phyloP scores from a whole-genome alignment of 495 filamentous ascomycete genomes.

The Mytilinidion resinicola region DNA sequence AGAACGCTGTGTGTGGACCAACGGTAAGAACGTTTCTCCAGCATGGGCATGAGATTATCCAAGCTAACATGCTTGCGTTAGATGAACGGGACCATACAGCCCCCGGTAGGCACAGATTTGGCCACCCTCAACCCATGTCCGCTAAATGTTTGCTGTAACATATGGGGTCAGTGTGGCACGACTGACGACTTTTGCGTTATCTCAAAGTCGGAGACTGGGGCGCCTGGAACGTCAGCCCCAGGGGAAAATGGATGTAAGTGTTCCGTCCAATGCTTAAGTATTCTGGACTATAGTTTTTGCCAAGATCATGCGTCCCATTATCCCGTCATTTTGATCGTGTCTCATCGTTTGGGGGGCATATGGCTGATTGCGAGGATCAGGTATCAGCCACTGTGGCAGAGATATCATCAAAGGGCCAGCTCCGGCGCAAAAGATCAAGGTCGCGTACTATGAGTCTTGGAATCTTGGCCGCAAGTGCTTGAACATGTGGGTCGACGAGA shows the following conservation, averaged over 20 bases:
- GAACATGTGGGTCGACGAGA: constrained; percentile 5
- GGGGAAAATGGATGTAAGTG: constrained; percentile 44
- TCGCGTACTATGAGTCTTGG: constrained; percentile 15
- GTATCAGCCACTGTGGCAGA: neutral
- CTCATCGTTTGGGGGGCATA: too few species aligned
- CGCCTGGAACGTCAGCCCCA: constrained; percentile 35
- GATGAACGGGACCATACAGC: constrained; percentile 32
- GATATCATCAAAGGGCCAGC: neutral
- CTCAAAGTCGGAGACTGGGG: constrained; percentile 24
- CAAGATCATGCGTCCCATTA: too few species aligned
- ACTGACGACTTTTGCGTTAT: constrained; percentile 44
- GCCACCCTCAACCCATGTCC: constrained; percentile 18
- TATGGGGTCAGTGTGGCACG: constrained; percentile 47
- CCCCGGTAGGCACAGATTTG: constrained; percentile 14
- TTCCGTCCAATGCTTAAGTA: too few species aligned
- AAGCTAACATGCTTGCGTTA: too few species aligned
- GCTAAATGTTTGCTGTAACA: constrained; percentile 25
- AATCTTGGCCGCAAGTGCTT: constrained; percentile 8
- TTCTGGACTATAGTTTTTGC: too few species aligned
- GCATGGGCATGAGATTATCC: too few species aligned
- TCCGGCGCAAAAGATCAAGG: neutral
- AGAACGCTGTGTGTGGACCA: constrained; percentile 44
- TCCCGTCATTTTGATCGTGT: too few species aligned
- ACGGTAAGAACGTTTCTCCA: too few species aligned
- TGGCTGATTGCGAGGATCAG: too few species aligned